Base-by-base conservation (phyloP, 2,329 filamentous ascomycete genomes). In the Arthrobotrys sinensis region DNA sequence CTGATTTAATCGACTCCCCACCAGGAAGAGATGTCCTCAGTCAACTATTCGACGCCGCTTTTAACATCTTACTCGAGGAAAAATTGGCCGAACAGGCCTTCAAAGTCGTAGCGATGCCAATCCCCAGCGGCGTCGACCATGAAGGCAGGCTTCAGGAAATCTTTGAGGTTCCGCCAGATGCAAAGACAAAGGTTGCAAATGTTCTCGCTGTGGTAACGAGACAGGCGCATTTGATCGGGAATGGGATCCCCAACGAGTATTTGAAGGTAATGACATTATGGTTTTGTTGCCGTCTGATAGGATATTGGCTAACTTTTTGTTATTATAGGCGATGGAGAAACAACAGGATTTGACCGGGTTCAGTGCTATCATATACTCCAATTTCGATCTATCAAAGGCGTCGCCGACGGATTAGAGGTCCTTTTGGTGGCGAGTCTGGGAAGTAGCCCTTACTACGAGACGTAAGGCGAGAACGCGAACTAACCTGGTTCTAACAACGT, bases 1-100 rank as follows among this genome's bases (percentile, higher is more conserved):
- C 95, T 45, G 96, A 99, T 83, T 89, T 99, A 24, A 91, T 98
- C 83, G 96, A 99, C 83, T 97, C 96, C 0, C 96, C 96, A 0
- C 89, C 93, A 40, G 98, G 98, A 85, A 89, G 91, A 0, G 91
- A 94, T 82, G 94, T 99, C 40, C 88, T 97, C 52, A 93, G 92
- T 1, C 90, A 93, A 73, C 88, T 97, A 70, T 91, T 98, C 76
- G 94, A 98, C 84, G 89, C 93, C 53, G 92, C 91, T 68, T 99
- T 97, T 85, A 92, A 92, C 1, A 89, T 91, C 24, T 88, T 99
- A 14, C 88, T 97, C 28, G 92, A 97, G 82, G 88, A 89, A 82
- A 96, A 96, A 84, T 89, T 97, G 67, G 91, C 92, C 4, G 87
- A 89, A 2, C 90, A 93, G 80, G 91, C 93, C 10, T 98, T 94